phyloP scores from a whole-genome alignment of 116 monocot species.

The Dioscorea cayenensis region DNA sequence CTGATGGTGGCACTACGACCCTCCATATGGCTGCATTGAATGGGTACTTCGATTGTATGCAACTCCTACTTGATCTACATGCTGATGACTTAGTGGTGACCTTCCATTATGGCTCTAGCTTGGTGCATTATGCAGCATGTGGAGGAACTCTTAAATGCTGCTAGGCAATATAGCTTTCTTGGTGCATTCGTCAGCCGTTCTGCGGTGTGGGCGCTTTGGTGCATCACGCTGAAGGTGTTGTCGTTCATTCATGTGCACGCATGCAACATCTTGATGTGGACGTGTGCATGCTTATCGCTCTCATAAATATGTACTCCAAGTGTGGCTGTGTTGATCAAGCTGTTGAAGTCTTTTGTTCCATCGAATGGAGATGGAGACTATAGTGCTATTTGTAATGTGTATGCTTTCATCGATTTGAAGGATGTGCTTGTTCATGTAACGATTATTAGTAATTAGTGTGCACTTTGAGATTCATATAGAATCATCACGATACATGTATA shows the following conservation, averaged over 20 bases:
- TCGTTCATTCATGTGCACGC: conserved; percentile 7
- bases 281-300: background rate
- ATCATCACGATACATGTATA: background rate
- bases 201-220: conserved; percentile 7
- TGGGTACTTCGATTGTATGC: conserved; percentile 81
- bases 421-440: conserved; percentile 64
- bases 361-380: conserved; percentile 5
- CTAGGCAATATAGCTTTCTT: conserved; percentile 48
- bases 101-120: conserved; percentile 83
- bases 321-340: background rate
- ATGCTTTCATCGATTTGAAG: conserved; percentile 70
- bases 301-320: conserved; percentile 8
- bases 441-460: conserved; percentile 72
- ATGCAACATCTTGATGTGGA: background rate
- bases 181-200: conserved; percentile 6
- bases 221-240: conserved; percentile 3
- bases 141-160: conserved; percentile 91
- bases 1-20: conserved; percentile 92
- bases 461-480: background rate
- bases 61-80: conserved; percentile 84
- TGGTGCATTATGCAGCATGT: conserved; percentile 98
- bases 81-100: conserved; percentile 72
- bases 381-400: conserved; percentile 7
- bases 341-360: background rate
- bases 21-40: conserved; percentile 91